Evolutionary conservation across 1,284 basidiomycete species (phyloP).

Genomic region (Boletus smithii): DNA sequence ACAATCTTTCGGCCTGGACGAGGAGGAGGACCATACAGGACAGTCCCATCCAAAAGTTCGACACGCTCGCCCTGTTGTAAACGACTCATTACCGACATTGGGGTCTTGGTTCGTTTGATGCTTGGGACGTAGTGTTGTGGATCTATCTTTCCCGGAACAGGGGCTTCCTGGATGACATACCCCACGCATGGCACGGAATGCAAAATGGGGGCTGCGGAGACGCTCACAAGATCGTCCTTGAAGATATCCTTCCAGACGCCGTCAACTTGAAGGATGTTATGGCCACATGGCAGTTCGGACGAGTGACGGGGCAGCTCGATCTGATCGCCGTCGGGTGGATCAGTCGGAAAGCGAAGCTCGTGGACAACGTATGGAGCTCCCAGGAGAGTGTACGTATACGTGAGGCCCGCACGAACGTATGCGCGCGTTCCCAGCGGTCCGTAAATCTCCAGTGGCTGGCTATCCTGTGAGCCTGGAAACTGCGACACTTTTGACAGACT

Average conservation of each 20-base stretch:
- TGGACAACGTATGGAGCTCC: conserved; percentile 82
- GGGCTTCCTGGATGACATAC: conserved; percentile 75
- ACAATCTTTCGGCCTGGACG: conserved; percentile 71
- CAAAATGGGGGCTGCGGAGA: conserved; percentile 81
- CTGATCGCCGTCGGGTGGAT: conserved; percentile 49
- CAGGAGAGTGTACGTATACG: conserved; percentile 70
- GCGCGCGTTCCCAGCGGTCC: conserved; percentile 84
- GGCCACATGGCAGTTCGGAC: conserved; percentile 62
- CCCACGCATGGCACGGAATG: conserved; percentile 85
- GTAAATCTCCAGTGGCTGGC: conserved; percentile 76
- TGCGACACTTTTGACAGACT: conserved; percentile 1
- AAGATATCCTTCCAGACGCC: conserved; percentile 76
- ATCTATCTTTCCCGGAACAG: conserved; percentile 74
- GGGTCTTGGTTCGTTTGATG: conserved; percentile 67
- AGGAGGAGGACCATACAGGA: conserved; percentile 68
- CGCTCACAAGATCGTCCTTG: conserved; percentile 55
- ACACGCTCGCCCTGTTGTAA: conserved; percentile 72
- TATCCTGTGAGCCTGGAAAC: conserved; percentile 5
- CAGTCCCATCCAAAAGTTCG: conserved; percentile 72
- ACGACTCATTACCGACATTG: conserved; percentile 66
- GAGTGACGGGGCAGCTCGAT: conserved; percentile 46
- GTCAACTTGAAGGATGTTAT: conserved; percentile 60
- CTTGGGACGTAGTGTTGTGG: conserved; percentile 61
- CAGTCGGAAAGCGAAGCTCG: conserved; percentile 69
- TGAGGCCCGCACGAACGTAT: conserved; percentile 73